A percentile compares a stretch with the other conserved stretches of the same genome.
phyloP scores from a whole-genome alignment of 352 stramenopile species.

The Blastocystis sp. region DNA sequence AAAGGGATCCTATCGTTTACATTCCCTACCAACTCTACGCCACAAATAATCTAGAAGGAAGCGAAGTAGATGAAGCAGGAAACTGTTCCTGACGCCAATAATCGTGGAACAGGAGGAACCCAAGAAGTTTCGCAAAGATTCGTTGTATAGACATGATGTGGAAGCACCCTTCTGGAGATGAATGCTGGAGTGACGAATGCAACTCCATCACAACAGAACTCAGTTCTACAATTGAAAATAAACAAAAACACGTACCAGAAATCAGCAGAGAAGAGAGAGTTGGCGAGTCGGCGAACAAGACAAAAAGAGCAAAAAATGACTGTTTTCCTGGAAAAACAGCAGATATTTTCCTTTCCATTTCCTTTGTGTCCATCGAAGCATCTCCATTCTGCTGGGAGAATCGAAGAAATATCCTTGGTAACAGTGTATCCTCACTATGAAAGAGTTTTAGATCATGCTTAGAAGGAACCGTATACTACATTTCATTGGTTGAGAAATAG shows the following conservation, averaged over 20 bases:
- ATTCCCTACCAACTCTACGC: no score
- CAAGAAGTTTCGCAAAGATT: conserved; percentile 12
- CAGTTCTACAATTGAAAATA: neutral
- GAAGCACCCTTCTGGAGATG: neutral
- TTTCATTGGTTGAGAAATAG: neutral
- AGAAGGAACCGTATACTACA: neutral
- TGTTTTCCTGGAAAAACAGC: conserved; percentile 42
- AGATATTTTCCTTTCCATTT: neutral
- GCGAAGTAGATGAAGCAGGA: neutral
- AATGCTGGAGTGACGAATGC: neutral
- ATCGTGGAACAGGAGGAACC: neutral
- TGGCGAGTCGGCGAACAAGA: neutral
- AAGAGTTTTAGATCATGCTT: neutral
- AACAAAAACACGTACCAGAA: neutral
- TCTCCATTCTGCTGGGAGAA: neutral
- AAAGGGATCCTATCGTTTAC: neutral
- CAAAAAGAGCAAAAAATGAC: conserved; percentile 40
- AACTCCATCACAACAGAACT: neutral
- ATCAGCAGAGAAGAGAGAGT: neutral
- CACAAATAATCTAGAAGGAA: neutral
- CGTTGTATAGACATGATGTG: neutral
- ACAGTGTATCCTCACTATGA: neutral
- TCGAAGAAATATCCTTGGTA: neutral
- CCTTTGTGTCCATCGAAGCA: neutral
- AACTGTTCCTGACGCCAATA: neutral